A percentile compares a stretch with the other conserved stretches of the same genome.
Evolutionary conservation across 257 asterid genomes (phyloP).

Genomic region (Lantana camara): DNA sequence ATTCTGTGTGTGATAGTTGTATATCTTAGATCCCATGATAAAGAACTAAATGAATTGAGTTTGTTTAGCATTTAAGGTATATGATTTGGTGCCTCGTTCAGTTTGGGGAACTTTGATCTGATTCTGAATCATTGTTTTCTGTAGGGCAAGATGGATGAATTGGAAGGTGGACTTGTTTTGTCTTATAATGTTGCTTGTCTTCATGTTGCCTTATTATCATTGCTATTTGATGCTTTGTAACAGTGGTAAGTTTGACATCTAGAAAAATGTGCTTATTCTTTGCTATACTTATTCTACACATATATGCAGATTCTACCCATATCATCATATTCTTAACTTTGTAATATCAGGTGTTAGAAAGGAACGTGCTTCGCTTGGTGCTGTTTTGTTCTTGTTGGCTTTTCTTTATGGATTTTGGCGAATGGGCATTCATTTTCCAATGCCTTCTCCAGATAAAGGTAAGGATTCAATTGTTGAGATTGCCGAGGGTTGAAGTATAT

Average conservation of each 20-base stretch:
- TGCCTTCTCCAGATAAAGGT: slow-evolving; percentile 99
- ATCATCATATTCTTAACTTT: slow-evolving; percentile 27
- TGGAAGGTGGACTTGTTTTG: slow-evolving; percentile 99
- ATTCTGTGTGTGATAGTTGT: too few relatives aligned
- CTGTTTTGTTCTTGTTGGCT: slow-evolving; percentile 68
- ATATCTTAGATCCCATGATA: neutral
- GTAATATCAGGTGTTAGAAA: slow-evolving; percentile 74
- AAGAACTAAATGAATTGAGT: neutral
- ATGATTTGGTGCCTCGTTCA: slow-evolving; percentile 4
- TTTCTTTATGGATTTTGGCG: slow-evolving; percentile 99
- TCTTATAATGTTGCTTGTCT: slow-evolving; percentile 83
- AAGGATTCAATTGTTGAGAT: slow-evolving; percentile 25
- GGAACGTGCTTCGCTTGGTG: slow-evolving; percentile 90
- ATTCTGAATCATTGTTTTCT: slow-evolving; percentile 23
- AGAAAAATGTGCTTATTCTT: neutral
- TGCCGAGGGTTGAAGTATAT: slow-evolving; percentile 3
- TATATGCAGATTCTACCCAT: slow-evolving; percentile 8
- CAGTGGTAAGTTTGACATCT: slow-evolving; percentile 56
- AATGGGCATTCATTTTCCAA: slow-evolving; percentile 97
- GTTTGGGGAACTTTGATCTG: slow-evolving; percentile 21
- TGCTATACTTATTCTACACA: neutral
- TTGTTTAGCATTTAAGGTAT: slow-evolving; percentile 1
- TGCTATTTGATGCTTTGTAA: slow-evolving; percentile 88
- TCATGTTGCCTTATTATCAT: slow-evolving; percentile 96
- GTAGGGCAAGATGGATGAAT: slow-evolving; percentile 98